Conservation (phyloP, 1,284 basidiomycete species). For the Acaromyces ingoldii region DNA sequence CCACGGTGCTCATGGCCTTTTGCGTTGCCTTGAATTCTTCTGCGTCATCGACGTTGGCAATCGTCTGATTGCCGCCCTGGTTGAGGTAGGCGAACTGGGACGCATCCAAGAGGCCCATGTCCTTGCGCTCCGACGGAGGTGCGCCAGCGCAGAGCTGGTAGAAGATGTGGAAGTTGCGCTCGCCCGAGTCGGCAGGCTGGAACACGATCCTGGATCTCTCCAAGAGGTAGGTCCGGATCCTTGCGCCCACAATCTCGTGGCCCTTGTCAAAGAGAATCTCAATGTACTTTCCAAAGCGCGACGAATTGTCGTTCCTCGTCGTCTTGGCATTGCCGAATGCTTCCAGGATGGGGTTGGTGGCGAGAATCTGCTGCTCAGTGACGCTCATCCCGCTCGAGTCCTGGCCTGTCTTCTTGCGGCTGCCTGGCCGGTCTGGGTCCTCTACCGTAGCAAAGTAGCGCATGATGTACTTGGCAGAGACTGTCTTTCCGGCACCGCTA, state of each 20-base stretch:
- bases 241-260: constrained; percentile 94
- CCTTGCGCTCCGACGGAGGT: constrained; percentile 88
- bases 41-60: constrained; percentile 86
- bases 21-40: constrained; percentile 93
- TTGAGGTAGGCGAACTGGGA: constrained; percentile 84
- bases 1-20: constrained; percentile 89
- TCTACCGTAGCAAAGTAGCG: constrained; percentile 98
- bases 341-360: constrained; percentile 97
- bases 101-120: constrained; percentile 82
- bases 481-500: constrained; percentile 97
- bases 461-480: constrained; percentile 99
- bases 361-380: constrained; percentile 92
- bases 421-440: constrained; percentile 60
- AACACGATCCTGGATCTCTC: constrained; percentile 86
- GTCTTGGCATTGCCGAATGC: constrained; percentile 99
- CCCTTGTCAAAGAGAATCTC: constrained; percentile 93
- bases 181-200: constrained; percentile 64
- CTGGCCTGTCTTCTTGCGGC: constrained; percentile 22
- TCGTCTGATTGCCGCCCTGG: constrained; percentile 79
- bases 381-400: constrained; percentile 71
- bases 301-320: constrained; percentile 97
- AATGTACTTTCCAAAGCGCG: constrained; percentile 98
- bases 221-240: constrained; percentile 93
- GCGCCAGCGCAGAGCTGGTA: constrained; percentile 98
- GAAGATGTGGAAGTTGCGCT: constrained; percentile 99